These are phyloP conservation scores for Verticillium alfalfae DNA, from an alignment of 2,329 filamentous ascomycete species.

Conservation along the genomic window DNA sequence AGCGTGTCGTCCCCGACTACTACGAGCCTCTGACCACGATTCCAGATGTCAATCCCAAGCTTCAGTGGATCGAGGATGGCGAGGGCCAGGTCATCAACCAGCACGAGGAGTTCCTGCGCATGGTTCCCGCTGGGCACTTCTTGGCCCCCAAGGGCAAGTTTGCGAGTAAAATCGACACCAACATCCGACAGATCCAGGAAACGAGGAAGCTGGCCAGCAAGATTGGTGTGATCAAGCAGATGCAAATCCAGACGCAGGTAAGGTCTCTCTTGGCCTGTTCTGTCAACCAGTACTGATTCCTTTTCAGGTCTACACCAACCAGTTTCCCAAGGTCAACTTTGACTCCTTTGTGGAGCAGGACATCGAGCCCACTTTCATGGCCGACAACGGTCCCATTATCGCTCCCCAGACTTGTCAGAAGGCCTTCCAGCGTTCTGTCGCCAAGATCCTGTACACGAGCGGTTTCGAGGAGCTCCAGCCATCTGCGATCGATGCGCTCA, in stretches of 20 bases:
- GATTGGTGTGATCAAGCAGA: constrained; percentile 97
- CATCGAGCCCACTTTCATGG: constrained; percentile 81
- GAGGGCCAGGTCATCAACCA: constrained; percentile 87
- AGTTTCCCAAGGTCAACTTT: constrained; percentile 94
- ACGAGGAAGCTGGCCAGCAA: constrained; percentile 94
- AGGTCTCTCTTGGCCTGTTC: constrained; percentile 15
- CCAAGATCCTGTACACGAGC: constrained; percentile 91
- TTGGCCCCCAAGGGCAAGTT: constrained; percentile 68
- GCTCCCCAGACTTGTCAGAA: constrained; percentile 75
- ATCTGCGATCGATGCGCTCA: constrained; percentile 83
- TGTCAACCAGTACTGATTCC: background rate
- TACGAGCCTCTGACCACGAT: constrained; percentile 84
- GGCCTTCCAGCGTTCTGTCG: constrained; percentile 83
- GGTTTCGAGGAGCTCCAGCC: constrained; percentile 97
- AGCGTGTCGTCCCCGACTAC: constrained; percentile 85
- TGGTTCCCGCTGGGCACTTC: constrained; percentile 73
- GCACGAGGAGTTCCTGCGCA: constrained; percentile 74
- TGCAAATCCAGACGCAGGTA: constrained; percentile 97
- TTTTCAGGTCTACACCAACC: constrained; percentile 86
- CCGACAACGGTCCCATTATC: constrained; percentile 84
- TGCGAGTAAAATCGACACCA: constrained; percentile 76
- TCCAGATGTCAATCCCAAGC: constrained; percentile 71
- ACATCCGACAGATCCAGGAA: constrained; percentile 93
- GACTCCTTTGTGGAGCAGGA: constrained; percentile 85
- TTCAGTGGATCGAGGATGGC: constrained; percentile 84